A percentile compares a stretch with the other conserved stretches of the same genome.
Evolutionary conservation across 495 filamentous ascomycete species (phyloP).

Genomic region (Podospora pseudopauciseta): DNA sequence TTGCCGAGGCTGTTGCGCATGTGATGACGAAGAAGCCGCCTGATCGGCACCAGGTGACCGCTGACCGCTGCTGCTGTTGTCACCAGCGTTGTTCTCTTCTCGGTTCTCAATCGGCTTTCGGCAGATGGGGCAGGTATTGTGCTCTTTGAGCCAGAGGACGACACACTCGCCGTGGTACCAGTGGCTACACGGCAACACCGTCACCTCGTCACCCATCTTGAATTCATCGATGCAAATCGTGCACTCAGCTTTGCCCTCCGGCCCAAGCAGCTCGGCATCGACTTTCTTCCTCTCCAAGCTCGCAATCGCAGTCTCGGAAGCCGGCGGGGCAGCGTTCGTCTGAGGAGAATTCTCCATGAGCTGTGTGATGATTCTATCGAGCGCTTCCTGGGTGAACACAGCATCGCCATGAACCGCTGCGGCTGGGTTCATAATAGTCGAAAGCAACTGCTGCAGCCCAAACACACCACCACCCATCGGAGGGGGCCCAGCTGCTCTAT

Average conservation of each 20-base stretch:
- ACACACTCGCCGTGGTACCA: constrained; percentile 87
- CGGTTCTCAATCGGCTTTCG: constrained; percentile 63
- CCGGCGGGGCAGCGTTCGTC: constrained; percentile 78
- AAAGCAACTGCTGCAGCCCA: neutral
- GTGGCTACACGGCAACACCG: constrained; percentile 79
- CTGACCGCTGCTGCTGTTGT: constrained; percentile 7
- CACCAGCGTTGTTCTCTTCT: neutral
- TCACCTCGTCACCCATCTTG: constrained; percentile 67
- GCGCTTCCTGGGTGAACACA: constrained; percentile 86
- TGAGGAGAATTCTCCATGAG: constrained; percentile 77
- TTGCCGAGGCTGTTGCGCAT: neutral
- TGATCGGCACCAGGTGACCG: neutral
- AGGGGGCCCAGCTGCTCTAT: neutral
- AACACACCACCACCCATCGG: neutral
- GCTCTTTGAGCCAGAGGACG: constrained; percentile 74
- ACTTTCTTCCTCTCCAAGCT: constrained; percentile 66
- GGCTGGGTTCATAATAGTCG: neutral
- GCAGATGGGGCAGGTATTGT: constrained; percentile 90
- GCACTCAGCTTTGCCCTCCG: constrained; percentile 66
- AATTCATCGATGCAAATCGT: constrained; percentile 93
- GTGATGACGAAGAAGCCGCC: neutral
- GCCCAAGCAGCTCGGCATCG: constrained; percentile 60
- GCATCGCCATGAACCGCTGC: constrained; percentile 60
- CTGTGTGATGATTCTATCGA: constrained; percentile 83
- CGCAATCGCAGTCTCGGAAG: constrained; percentile 67